Evolutionary conservation across 148 eudicot genomes (phyloP).

Genomic region (Polygonum aviculare): DNA sequence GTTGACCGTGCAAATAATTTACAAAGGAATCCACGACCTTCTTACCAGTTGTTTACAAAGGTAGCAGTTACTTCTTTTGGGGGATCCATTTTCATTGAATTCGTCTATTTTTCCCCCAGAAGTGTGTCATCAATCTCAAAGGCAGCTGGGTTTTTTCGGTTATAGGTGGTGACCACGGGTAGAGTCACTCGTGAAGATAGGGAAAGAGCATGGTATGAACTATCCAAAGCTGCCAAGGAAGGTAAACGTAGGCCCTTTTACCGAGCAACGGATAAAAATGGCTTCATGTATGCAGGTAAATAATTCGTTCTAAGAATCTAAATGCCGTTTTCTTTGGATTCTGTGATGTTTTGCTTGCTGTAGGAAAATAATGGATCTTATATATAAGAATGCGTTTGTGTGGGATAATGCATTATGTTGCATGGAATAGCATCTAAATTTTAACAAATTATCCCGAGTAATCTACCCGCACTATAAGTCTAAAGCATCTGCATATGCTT

Average conservation of each 20-base stretch:
- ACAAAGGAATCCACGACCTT: conserved; percentile 81
- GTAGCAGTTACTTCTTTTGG: conserved; percentile 21
- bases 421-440: background rate
- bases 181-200: conserved; percentile 71
- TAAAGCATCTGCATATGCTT: too few relatives aligned
- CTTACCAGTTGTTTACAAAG: conserved; percentile 75
- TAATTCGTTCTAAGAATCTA: background rate
- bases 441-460: too few relatives aligned
- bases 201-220: conserved; percentile 66
- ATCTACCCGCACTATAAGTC: too few relatives aligned
- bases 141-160: conserved; percentile 11
- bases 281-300: conserved; percentile 94
- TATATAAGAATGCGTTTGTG: too few relatives aligned
- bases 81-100: background rate
- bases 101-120: background rate
- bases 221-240: conserved; percentile 57
- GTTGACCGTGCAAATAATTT: conserved; percentile 89
- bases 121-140: background rate
- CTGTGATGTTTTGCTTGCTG: background rate
- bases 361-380: background rate
- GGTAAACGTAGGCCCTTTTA: conserved; percentile 81
- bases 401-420: background rate
- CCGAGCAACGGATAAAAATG: conserved; percentile 72
- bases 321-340: background rate
- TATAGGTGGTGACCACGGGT: conserved; percentile 73